Conservation (phyloP, 345 rosid genomes). For the Pugionium cornutum region DNA sequence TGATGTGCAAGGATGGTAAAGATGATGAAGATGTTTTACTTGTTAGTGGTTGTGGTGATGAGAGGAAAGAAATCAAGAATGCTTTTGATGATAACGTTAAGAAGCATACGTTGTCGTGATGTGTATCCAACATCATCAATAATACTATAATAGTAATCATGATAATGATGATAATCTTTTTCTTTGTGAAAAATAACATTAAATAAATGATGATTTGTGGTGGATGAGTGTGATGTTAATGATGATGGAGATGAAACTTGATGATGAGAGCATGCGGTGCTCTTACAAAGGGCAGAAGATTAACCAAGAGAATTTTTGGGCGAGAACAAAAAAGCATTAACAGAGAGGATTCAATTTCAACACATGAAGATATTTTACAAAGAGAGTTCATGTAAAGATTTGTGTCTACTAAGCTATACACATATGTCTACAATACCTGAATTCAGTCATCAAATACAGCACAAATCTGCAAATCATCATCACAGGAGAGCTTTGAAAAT, state of each 20-base stretch:
- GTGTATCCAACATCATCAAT: constrained; percentile 39
- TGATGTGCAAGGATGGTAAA: constrained; percentile 30
- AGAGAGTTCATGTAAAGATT: constrained; percentile 15
- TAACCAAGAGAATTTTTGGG: too few relatives aligned
- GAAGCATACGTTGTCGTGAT: constrained; percentile 34
- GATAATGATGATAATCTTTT: constrained; percentile 28
- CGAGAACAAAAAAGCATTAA: not conserved
- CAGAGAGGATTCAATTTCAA: constrained; percentile 18
- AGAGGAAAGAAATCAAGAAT: not conserved
- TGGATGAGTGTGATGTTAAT: constrained; percentile 33
- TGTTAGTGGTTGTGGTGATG: constrained; percentile 37
- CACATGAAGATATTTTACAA: constrained; percentile 19
- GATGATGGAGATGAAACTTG: constrained; percentile 29
- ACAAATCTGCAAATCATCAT: constrained; percentile 22
- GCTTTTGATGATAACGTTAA: constrained; percentile 34
- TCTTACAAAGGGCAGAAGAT: not conserved
- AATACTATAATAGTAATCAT: constrained; percentile 15
- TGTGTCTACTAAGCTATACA: constrained; percentile 35
- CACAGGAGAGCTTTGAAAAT: constrained; percentile 14
- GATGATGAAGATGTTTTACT: constrained; percentile 35
- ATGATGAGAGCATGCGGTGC: constrained; percentile 4
- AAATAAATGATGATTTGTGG: constrained; percentile 36
- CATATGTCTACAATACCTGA: constrained; percentile 5
- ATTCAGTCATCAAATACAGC: constrained; percentile 22
- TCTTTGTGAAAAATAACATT: constrained; percentile 16